Percentiles rank a stretch among this genome's conserved stretches.
Conservation (phyloP, 139 green algal species). For the Ettlia oleoabundans region DNA sequence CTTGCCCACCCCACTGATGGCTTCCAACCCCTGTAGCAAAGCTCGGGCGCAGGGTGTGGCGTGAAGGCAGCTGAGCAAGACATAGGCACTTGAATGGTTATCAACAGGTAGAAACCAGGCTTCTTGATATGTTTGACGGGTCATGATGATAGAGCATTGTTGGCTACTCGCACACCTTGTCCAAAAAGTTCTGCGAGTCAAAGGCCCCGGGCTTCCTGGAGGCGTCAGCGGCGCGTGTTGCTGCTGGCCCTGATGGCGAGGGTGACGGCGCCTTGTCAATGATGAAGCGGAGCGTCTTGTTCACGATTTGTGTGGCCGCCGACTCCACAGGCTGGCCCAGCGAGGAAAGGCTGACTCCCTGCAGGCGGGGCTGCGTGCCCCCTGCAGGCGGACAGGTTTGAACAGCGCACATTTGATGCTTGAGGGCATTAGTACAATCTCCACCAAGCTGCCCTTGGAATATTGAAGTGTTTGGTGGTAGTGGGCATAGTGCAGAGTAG, state of each 20-base stretch:
- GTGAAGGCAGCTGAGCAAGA: not conserved
- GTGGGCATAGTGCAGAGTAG: too few species aligned
- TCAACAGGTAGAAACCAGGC: too few species aligned
- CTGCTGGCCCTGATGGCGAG: not conserved
- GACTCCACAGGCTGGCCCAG: slow-evolving; percentile 27
- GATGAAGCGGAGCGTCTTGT: slow-evolving; percentile 38
- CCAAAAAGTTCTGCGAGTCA: slow-evolving; percentile 34
- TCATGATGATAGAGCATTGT: too few species aligned
- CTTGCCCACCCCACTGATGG: slow-evolving; percentile 42
- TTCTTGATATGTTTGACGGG: not conserved
- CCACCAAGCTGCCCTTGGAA: too few species aligned
- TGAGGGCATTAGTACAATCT: too few species aligned
- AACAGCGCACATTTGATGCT: too few species aligned
- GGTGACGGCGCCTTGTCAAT: not conserved
- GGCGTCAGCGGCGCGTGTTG: too few species aligned
- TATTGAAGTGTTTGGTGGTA: too few species aligned
- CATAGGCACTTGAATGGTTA: too few species aligned
- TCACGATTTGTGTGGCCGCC: slow-evolving; percentile 35
- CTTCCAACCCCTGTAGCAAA: slow-evolving; percentile 30
- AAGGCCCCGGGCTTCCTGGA: not conserved
- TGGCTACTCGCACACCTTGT: slow-evolving; percentile 49
- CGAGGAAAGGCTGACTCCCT: not conserved
- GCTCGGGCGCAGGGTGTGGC: not conserved
- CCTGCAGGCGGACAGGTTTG: not conserved
- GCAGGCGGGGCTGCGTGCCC: not conserved